phyloP scores from a whole-genome alignment of 305 asterid genomes.

The Vinca major region DNA sequence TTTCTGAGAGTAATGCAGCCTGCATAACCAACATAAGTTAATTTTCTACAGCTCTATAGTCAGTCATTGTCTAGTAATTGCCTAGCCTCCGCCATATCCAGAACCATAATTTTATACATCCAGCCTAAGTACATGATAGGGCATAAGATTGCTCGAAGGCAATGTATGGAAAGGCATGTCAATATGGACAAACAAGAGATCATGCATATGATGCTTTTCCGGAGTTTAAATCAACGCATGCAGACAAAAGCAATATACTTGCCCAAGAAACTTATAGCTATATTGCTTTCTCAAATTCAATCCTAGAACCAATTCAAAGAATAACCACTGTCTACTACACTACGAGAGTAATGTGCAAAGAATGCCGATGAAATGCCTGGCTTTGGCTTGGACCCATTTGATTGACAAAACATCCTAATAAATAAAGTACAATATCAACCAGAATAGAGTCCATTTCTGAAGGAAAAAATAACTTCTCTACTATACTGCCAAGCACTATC shows the following conservation, averaged over 20 bases:
- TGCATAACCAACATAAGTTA: slow-evolving; percentile 26
- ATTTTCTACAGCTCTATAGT: slow-evolving; percentile 3
- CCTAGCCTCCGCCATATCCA: background rate
- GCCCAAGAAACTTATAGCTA: background rate
- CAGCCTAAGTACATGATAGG: background rate
- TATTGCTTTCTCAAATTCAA: background rate
- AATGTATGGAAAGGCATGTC: background rate
- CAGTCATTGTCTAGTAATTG: background rate
- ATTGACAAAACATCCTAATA: background rate
- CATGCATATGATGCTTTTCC: no score
- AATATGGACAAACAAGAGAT: background rate
- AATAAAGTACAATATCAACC: background rate
- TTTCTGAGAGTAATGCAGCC: slow-evolving; percentile 69
- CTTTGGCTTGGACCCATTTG: background rate
- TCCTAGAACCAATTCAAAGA: background rate
- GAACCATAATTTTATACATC: background rate
- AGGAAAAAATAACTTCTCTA: background rate
- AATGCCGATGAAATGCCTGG: background rate
- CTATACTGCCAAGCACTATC: background rate
- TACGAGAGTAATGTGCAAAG: background rate
- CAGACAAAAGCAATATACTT: background rate
- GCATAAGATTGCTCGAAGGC: background rate
- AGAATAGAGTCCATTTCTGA: background rate
- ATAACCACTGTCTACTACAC: background rate
- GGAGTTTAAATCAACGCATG: background rate